phyloP scores from a whole-genome alignment of 345 rosid species.

The Rhizophora apiculata region DNA sequence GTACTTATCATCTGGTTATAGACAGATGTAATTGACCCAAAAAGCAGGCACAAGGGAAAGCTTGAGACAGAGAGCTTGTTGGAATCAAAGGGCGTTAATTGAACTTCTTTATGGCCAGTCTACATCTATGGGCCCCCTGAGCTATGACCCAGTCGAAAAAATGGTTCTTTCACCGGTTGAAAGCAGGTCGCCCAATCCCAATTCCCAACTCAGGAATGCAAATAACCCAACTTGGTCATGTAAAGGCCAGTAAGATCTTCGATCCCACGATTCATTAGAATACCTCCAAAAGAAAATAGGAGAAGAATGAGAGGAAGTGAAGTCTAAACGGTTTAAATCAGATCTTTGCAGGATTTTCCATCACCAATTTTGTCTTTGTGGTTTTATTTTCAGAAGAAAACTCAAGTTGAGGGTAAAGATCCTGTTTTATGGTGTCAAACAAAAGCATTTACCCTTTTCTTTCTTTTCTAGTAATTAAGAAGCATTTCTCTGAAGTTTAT shows the following conservation, averaged over 20 bases:
- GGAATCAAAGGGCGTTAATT: slow-evolving; percentile 67
- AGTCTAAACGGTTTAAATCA: not conserved
- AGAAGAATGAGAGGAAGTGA: not conserved
- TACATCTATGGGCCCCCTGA: slow-evolving; percentile 91
- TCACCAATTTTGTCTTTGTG: no score
- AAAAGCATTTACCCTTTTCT: no score
- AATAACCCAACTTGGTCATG: slow-evolving; percentile 88
- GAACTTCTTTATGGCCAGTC: slow-evolving; percentile 90
- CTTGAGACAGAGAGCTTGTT: slow-evolving; percentile 75
- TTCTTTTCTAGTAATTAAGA: no score
- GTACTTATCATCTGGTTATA: slow-evolving; percentile 15
- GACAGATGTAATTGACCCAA: slow-evolving; percentile 90
- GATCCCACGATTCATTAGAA: not conserved
- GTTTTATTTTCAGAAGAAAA: no score
- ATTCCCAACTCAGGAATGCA: slow-evolving; percentile 82
- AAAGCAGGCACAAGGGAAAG: slow-evolving; percentile 98
- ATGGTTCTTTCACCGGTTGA: slow-evolving; percentile 95
- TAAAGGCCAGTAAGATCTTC: slow-evolving; percentile 53
- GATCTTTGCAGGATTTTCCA: not conserved
- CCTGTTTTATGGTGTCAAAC: no score
- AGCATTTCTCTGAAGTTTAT: no score
- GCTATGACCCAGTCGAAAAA: slow-evolving; percentile 95
- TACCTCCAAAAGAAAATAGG: not conserved
- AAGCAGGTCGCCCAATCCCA: slow-evolving; percentile 91
- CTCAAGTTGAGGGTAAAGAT: no score